Percentiles rank a stretch among this genome's conserved stretches.
Evolutionary conservation across 805 yeast genomes (phyloP).

Genomic region (Candida insectorum): DNA sequence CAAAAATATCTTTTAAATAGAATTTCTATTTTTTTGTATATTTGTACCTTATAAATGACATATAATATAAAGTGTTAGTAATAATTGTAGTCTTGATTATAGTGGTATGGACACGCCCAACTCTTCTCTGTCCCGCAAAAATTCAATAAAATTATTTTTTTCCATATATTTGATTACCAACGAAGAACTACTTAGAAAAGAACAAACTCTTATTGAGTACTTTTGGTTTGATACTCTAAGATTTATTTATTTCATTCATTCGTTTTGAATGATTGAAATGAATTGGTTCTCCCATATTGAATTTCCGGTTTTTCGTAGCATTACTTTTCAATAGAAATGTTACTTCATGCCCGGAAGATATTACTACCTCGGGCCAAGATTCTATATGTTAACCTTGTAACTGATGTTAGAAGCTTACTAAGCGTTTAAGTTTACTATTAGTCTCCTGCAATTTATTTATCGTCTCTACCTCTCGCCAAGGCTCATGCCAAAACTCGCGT

Average conservation of each 20-base stretch:
- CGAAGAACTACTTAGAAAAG: conserved; percentile 19
- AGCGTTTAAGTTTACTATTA: too few relatives aligned
- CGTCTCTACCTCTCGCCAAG: too few relatives aligned
- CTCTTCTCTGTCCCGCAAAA: too few relatives aligned
- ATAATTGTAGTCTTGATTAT: too few relatives aligned
- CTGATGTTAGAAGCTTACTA: too few relatives aligned
- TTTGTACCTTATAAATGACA: conserved; percentile 18
- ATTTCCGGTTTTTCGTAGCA: conserved; percentile 47
- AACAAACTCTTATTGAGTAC: too few relatives aligned
- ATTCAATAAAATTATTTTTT: conserved; percentile 5
- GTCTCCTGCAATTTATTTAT: too few relatives aligned
- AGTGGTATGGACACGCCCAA: conserved; percentile 2
- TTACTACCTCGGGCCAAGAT: too few relatives aligned
- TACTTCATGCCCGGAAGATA: conserved; percentile 52
- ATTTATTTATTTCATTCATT: conserved; percentile 6
- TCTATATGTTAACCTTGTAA: too few relatives aligned
- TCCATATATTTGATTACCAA: conserved; percentile 27
- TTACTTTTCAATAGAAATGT: conserved; percentile 35
- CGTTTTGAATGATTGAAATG: conserved; percentile 18
- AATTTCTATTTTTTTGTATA: conserved; percentile 11
- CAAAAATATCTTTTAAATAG: conserved; percentile 15
- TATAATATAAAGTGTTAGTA: conserved; percentile 8
- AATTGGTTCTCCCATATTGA: conserved; percentile 31
- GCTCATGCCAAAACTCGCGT: too few relatives aligned
- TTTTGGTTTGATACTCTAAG: conserved; percentile 7